Evolutionary conservation across 2,329 filamentous ascomycete genomes (phyloP).

Genomic region (Parastagonospora nodorum): DNA sequence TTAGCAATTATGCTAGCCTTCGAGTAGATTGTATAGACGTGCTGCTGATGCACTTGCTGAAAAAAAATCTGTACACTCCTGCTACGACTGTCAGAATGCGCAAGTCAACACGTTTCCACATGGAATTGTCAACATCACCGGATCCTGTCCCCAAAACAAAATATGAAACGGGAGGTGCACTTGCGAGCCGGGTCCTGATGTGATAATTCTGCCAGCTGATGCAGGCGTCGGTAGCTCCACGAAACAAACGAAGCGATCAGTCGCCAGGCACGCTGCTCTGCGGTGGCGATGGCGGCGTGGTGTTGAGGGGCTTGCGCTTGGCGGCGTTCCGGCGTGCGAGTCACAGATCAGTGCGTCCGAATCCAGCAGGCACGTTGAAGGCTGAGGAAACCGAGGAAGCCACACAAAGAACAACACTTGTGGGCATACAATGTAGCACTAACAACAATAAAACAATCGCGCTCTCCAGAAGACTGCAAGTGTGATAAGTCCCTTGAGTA

Average conservation of each 20-base stretch:
- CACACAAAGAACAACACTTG: no score
- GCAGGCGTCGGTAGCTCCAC: constrained; percentile 20
- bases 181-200: constrained; percentile 11
- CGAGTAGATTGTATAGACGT: no score
- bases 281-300: constrained; percentile 35
- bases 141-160: background rate
- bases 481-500: no score
- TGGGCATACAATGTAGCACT: no score
- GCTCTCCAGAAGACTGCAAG: no score
- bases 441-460: no score
- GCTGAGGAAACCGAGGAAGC: background rate
- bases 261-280: constrained; percentile 16
- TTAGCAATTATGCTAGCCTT: no score
- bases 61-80: no score
- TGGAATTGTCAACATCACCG: background rate
- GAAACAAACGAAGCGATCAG: constrained; percentile 23
- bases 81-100: no score
- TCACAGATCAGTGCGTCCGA: no score
- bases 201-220: constrained; percentile 16
- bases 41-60: no score
- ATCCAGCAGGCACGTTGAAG: no score
- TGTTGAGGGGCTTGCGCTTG: constrained; percentile 33
- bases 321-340: background rate
- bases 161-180: background rate
- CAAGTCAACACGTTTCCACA: background rate